Evolutionary conservation across 2,329 filamentous ascomycete genomes (phyloP), one percentile per base, ranked within the genome.

Genomic region (Ophiostoma fasciatum): DNA sequence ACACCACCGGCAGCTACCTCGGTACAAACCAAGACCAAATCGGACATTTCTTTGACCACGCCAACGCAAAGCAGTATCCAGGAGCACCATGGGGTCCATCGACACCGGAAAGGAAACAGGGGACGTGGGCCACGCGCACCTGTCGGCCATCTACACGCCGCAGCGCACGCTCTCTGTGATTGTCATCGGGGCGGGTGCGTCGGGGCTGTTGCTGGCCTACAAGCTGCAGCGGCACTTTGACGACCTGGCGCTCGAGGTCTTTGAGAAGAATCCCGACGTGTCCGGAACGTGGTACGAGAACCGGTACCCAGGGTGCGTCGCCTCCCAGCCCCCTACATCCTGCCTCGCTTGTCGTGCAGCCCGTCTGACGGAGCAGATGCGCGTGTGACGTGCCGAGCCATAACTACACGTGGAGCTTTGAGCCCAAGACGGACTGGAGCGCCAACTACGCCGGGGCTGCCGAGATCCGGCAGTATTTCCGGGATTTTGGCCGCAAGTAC

Each of bases 221-320:
- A 25, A 25, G 23, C 11, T 25, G 23, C 23, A 25, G 23, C 23
- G 23, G 23, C 23, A 25, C 3, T 25, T 25, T 25, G 23, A 25
- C 23, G 23, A 25, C 23, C 23, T 25, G 23, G 11, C 23, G 23
- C 23, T 25, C 11, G 23, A 25, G 23, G 23, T 25, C 11, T 25
- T 25, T 25, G 23, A 25, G 23, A 25, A 25, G 23, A 25, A 25
- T 13, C 9, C 23, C 23, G 23, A 25, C 28, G 49, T 67, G 1
- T 53, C 55, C 2, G 66, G 66, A 5, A 68, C 66, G 4, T 70
- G 65, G 66, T 64, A 50, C 28, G 65, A 68, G 46, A 70, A 70
- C 47, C 51, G 53, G 37, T 62, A 61, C 38, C 57, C 58, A 6
- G 59, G 58, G 46, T 59, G 46, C 11, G 48, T 31, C 7, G 4